Evolutionary conservation across 371 early-diverging fungal genomes (phyloP), one percentile per base, ranked within the genome.

Genomic region (Zychaea mexicana): DNA sequence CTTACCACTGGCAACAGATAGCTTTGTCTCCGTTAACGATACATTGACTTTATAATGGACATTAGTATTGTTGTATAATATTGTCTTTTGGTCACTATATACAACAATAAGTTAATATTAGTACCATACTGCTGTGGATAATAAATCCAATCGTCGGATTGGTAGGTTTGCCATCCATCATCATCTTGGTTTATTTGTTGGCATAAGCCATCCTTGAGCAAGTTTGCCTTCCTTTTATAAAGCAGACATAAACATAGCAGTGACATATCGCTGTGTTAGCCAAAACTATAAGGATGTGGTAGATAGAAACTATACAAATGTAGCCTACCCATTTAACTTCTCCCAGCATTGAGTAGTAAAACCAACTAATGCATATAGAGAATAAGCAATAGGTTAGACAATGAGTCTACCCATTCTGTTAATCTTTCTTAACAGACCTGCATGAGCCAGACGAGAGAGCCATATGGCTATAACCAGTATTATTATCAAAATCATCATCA

Each of bases 61-160:
- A n/a, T n/a, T n/a, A n/a, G n/a, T n/a, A n/a, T n/a, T n/a, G n/a
- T n/a, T n/a, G n/a, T n/a, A n/a, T n/a, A n/a, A n/a, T n/a, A n/a
- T n/a, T n/a, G n/a, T n/a, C n/a, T n/a, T n/a, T n/a, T n/a, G n/a
- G n/a, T 36, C 36, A 36, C 0, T 36, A 36, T 36, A 36, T n/a
- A n/a, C n/a, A n/a, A n/a, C n/a, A 36, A 36, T 36, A 36, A 36
- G 36, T 36, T 15, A 1, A 36, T 10, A 36, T 21, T 22, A 9
- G 10, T 76, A 77, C 78, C 70, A 22, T 65, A 63, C 62, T 82
- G 82, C 26, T 82, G 75, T 21, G 71, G 73, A 62, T 82, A 82
- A 49, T 77, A 77, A 13, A 77, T 52, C 82, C 82, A 82, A 45
- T 82, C 82, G 42, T 77, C 77, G 0, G 62, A 9, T 42, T 68